A percentile compares a stretch with the other conserved stretches of the same genome.
Evolutionary conservation across 805 yeast genomes (phyloP).

Genomic region (Zygoascus bituminiphila): DNA sequence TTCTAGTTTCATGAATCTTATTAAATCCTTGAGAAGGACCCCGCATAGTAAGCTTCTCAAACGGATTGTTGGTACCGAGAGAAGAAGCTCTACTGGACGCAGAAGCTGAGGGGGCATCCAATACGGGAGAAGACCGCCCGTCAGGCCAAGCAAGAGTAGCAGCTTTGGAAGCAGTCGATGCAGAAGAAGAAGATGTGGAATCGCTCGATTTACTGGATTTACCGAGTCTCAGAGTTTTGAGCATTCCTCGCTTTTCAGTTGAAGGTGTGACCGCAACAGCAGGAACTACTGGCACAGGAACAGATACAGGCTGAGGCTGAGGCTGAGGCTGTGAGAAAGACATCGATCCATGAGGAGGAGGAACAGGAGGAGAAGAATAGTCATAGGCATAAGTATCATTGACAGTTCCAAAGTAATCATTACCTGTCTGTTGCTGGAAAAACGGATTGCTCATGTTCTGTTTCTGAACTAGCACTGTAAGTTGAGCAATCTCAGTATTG

Average conservation of each 20-base stretch:
- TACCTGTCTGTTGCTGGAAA: neutral
- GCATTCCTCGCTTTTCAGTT: constrained; percentile 6
- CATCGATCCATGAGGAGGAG: neutral
- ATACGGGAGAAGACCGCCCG: constrained; percentile 2
- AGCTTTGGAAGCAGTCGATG: constrained; percentile 12
- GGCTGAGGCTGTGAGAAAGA: neutral
- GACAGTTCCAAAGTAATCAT: neutral
- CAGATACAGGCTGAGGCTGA: neutral
- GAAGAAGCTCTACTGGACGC: neutral
- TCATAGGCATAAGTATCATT: neutral
- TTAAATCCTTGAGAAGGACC: constrained; percentile 12
- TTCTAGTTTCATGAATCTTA: constrained; percentile 4
- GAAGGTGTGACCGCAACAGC: neutral
- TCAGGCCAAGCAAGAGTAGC: constrained; percentile 21
- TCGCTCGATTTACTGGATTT: constrained; percentile 13
- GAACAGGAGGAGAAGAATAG: neutral
- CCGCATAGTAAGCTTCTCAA: constrained; percentile 9
- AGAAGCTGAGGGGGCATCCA: neutral
- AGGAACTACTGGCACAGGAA: no score
- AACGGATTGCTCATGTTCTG: neutral
- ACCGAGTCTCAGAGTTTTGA: constrained; percentile 18
- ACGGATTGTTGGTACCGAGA: neutral
- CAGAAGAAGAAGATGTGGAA: neutral
- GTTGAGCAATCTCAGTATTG: neutral
- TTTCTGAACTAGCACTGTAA: neutral